These are phyloP conservation scores for Ceratocystis ficicola DNA, from an alignment of 2,329 filamentous ascomycete genomes.

Conservation along the genomic window DNA sequence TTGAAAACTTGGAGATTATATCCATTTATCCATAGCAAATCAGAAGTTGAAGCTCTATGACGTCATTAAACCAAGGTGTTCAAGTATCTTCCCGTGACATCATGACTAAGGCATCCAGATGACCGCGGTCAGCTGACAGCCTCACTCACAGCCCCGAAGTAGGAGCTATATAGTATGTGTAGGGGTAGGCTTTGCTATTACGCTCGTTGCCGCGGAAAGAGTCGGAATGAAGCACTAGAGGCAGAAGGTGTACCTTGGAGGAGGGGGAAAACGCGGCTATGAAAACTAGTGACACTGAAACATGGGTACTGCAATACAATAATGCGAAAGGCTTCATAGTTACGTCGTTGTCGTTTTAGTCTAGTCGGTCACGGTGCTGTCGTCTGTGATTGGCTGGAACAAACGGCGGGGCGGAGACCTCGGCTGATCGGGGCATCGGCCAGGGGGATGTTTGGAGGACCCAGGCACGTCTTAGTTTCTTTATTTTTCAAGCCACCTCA, in stretches of 20 bases:
- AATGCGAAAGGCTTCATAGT: background rate
- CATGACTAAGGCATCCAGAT: background rate
- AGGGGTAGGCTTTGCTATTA: background rate
- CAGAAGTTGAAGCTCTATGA: background rate
- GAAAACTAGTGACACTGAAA: background rate
- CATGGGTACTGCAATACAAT: background rate
- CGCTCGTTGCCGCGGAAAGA: constrained; percentile 4
- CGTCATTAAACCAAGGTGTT: background rate
- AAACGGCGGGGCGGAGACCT: constrained; percentile 17
- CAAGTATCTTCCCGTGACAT: background rate
- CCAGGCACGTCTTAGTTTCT: background rate
- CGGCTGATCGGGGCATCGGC: constrained; percentile 17
- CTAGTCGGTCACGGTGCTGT: background rate
- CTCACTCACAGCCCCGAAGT: background rate
- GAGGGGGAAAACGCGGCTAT: background rate
- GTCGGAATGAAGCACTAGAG: background rate
- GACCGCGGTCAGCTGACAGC: background rate
- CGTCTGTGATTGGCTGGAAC: constrained; percentile 9
- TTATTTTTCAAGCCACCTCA: background rate
- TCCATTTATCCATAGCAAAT: background rate
- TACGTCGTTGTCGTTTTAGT: background rate
- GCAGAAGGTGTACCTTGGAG: background rate
- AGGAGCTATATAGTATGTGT: background rate
- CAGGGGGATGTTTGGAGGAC: constrained; percentile 14
- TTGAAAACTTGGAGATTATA: background rate